These are phyloP conservation scores for Sarocladium brachiariae DNA, from an alignment of 2,329 filamentous ascomycete species.

Conservation along the genomic window DNA sequence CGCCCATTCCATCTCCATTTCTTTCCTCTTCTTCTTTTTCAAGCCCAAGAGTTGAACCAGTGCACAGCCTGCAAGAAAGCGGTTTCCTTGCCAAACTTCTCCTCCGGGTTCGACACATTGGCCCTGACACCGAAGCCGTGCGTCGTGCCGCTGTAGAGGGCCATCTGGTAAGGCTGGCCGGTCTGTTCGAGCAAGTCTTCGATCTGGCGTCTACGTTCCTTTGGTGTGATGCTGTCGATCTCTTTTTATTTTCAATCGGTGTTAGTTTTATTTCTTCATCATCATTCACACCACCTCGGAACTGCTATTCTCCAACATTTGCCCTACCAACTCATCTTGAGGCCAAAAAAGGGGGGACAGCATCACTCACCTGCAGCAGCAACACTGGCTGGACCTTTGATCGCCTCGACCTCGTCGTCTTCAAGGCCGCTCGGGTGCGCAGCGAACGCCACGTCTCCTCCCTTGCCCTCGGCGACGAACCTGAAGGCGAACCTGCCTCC, in stretches of 20 bases:
- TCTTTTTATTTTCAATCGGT: slow-evolving; percentile 9
- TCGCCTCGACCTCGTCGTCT: slow-evolving; percentile 44
- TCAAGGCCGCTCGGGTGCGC: slow-evolving; percentile 55
- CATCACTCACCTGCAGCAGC: slow-evolving; percentile 45
- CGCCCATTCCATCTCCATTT: no score
- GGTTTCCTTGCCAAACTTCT: slow-evolving; percentile 65
- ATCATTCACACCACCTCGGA: neutral
- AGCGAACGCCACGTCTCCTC: slow-evolving; percentile 47
- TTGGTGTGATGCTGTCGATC: slow-evolving; percentile 49
- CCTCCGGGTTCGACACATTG: slow-evolving; percentile 42
- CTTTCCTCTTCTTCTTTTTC: no score
- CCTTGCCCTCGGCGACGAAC: slow-evolving; percentile 41
- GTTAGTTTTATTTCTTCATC: neutral
- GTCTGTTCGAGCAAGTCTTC: slow-evolving; percentile 47
- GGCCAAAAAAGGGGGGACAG: neutral
- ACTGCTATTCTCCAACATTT: no score
- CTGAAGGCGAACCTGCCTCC: slow-evolving; percentile 50
- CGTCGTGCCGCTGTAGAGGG: slow-evolving; percentile 56
- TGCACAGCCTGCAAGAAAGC: slow-evolving; percentile 66
- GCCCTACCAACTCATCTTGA: no score
- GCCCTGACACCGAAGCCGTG: slow-evolving; percentile 67
- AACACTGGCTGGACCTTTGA: slow-evolving; percentile 46
- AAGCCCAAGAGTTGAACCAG: slow-evolving; percentile 56
- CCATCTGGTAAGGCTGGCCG: slow-evolving; percentile 53
- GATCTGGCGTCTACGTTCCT: slow-evolving; percentile 40